Percentiles rank a stretch among this genome's conserved stretches.
phyloP scores from a whole-genome alignment of 148 eudicot species.

The Linanthus parryae region DNA sequence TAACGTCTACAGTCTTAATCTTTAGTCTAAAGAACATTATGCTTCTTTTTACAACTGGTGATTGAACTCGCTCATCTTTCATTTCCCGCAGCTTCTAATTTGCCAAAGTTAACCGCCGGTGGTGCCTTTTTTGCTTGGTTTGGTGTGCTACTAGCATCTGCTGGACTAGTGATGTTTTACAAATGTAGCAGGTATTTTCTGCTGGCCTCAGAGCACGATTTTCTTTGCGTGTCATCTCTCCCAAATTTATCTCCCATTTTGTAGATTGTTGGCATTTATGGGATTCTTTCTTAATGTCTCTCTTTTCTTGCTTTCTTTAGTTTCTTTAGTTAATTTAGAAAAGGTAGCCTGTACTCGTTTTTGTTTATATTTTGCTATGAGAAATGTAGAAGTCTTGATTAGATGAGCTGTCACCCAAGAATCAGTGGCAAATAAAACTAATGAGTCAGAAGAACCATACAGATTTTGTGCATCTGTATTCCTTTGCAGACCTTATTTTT shows the following conservation, averaged over 20 bases:
- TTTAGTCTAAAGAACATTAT: too few relatives aligned
- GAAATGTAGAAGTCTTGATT: too few relatives aligned
- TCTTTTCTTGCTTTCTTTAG: neutral
- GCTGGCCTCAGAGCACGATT: neutral
- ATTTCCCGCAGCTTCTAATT: slow-evolving; percentile 46
- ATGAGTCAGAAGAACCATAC: too few relatives aligned
- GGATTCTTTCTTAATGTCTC: neutral
- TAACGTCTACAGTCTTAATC: slow-evolving; percentile 26
- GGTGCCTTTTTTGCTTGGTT: slow-evolving; percentile 83
- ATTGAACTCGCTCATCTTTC: too few relatives aligned
- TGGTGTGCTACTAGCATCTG: slow-evolving; percentile 69
- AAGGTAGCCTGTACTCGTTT: too few relatives aligned
- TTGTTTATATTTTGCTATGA: too few relatives aligned
- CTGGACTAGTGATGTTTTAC: slow-evolving; percentile 70
- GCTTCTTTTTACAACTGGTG: too few relatives aligned
- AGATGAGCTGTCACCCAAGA: too few relatives aligned
- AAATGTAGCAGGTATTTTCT: slow-evolving; percentile 81
- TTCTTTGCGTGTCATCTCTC: neutral
- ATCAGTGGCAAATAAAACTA: too few relatives aligned
- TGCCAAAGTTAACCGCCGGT: slow-evolving; percentile 76
- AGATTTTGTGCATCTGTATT: too few relatives aligned
- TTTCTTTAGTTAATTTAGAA: too few relatives aligned
- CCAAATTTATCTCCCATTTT: neutral
- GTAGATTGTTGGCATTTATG: neutral
- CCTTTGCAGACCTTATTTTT: too few relatives aligned